Conservation (phyloP, 2,329 filamentous ascomycete species). For the Fusarium brachygibbosum region DNA sequence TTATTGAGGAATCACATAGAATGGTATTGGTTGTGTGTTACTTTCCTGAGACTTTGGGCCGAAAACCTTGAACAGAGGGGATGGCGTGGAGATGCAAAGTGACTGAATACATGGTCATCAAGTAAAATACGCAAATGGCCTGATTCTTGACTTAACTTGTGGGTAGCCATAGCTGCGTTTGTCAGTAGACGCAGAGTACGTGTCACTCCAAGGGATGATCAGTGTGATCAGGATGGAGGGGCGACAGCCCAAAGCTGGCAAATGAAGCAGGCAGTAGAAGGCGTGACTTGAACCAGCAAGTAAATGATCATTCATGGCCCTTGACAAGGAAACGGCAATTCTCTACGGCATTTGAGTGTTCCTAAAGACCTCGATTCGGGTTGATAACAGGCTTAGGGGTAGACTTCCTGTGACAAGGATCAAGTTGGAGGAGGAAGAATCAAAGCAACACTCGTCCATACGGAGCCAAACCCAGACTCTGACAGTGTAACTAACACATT, state of each 20-base stretch:
- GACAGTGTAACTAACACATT: conserved; percentile 29
- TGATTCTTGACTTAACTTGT: not conserved
- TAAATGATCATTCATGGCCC: not conserved
- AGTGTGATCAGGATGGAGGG: not conserved
- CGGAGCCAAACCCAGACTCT: not conserved
- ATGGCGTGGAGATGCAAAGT: not conserved
- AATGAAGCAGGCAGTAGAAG: not conserved
- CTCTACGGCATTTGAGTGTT: not conserved
- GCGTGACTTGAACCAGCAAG: not conserved
- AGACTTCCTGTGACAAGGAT: conserved; percentile 1
- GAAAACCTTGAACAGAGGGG: too few species aligned
- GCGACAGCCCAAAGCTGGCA: not conserved
- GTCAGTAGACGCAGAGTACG: not conserved
- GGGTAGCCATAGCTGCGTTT: not conserved
- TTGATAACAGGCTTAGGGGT: not conserved
- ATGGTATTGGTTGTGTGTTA: too few species aligned
- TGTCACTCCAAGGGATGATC: not conserved
- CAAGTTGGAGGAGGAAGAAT: conserved; percentile 22
- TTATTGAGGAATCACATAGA: too few species aligned
- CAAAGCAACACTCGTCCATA: conserved; percentile 15
- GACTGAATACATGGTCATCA: not conserved
- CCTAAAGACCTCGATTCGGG: not conserved
- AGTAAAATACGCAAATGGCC: not conserved
- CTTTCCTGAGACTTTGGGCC: too few species aligned
- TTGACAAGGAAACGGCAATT: conserved; percentile 3